A percentile compares a stretch with the other conserved stretches of the same genome.
Evolutionary conservation across 768 basidiomycete genomes (phyloP).

Genomic region (Filobasidium wieringae): DNA sequence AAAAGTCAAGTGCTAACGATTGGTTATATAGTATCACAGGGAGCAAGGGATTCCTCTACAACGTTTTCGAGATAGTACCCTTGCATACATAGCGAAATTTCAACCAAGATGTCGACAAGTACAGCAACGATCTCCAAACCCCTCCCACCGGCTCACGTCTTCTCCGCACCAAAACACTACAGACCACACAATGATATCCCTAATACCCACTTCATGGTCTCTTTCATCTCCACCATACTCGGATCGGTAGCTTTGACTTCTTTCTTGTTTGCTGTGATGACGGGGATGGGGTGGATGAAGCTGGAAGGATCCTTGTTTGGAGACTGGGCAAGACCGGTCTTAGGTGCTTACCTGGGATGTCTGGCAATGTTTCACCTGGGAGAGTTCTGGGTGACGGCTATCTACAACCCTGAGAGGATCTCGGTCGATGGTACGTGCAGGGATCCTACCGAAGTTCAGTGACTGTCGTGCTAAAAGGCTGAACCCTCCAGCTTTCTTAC

Average conservation of each 20-base stretch:
- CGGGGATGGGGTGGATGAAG: constrained; percentile 39
- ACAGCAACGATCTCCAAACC: too few relatives aligned
- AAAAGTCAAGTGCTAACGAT: too few relatives aligned
- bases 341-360: constrained; percentile 70
- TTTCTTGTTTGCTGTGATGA: constrained; percentile 16
- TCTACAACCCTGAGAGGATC: constrained; percentile 87
- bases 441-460: neutral
- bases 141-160: neutral
- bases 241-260: constrained; percentile 61
- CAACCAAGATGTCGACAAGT: too few relatives aligned
- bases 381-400: constrained; percentile 90
- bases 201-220: constrained; percentile 74
- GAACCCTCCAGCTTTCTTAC: constrained; percentile 61
- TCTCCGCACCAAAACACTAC: too few relatives aligned
- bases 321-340: constrained; percentile 61
- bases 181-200: constrained; percentile 44
- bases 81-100: too few relatives aligned
- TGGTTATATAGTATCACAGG: too few relatives aligned
- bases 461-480: neutral
- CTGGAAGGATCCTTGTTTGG: neutral
- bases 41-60: too few relatives aligned
- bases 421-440: constrained; percentile 71
- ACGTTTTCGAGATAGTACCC: too few relatives aligned
- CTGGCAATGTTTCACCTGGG: constrained; percentile 86
- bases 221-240: constrained; percentile 71